Percentiles rank a stretch among this genome's conserved stretches.
Evolutionary conservation across 208 protist genomes (phyloP).

Genomic region (Trypanosoma conorhini): DNA sequence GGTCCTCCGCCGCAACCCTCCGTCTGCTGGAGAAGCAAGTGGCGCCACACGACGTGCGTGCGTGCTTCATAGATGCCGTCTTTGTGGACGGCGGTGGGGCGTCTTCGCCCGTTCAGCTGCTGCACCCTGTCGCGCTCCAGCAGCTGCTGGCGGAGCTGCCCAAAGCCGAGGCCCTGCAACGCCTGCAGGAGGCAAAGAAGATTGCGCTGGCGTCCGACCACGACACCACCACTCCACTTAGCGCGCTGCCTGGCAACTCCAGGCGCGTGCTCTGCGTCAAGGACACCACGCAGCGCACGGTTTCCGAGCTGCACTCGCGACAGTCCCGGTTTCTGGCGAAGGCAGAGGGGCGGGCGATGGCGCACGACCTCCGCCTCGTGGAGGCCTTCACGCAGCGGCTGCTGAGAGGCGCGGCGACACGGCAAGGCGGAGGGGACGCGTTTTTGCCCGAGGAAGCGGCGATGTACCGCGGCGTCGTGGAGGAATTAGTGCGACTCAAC

Average conservation of each 20-base stretch:
- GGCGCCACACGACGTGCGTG: conserved; percentile 22
- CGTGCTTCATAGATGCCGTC: conserved; percentile 21
- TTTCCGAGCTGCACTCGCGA: conserved; percentile 35
- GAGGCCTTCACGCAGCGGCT: conserved; percentile 29
- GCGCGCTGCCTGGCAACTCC: neutral
- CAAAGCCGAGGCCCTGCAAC: conserved; percentile 27
- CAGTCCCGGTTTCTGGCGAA: conserved; percentile 57
- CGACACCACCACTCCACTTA: neutral
- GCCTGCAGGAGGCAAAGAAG: conserved; percentile 31
- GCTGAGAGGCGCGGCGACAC: neutral
- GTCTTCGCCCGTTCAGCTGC: conserved; percentile 6
- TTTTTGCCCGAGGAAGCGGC: conserved; percentile 25
- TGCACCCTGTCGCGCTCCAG: conserved; percentile 32
- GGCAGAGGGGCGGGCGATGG: conserved; percentile 37
- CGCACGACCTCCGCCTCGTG: conserved; percentile 29
- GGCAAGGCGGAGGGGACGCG: neutral
- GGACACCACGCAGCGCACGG: conserved; percentile 18
- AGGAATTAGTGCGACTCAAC: conserved; percentile 44
- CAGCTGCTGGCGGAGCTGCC: conserved; percentile 22
- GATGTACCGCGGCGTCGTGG: conserved; percentile 60
- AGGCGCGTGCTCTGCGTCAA: conserved; percentile 43
- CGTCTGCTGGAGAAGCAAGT: conserved; percentile 29
- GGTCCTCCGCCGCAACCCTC: conserved; percentile 26
- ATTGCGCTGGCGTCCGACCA: neutral
- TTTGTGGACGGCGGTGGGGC: conserved; percentile 16